A percentile compares a stretch with the other conserved stretches of the same genome.
phyloP scores from a whole-genome alignment of 2,329 filamentous ascomycete genomes.

The Lanzia echinophila region DNA sequence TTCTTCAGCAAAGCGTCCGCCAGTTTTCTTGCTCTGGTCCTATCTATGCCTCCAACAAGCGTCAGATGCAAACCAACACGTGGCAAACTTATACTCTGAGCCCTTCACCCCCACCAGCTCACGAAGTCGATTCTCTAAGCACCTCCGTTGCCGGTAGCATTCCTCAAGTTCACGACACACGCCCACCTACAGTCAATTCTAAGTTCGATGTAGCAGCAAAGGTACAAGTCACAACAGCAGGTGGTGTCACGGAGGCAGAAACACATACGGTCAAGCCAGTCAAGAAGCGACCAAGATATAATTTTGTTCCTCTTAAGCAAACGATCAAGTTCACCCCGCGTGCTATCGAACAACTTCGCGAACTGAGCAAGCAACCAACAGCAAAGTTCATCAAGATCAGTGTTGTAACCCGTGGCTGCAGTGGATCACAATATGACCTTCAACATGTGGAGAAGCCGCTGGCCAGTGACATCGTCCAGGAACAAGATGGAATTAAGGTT shows the following conservation, averaged over 20 bases:
- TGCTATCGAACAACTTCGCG: slow-evolving; percentile 72
- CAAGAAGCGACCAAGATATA: slow-evolving; percentile 49
- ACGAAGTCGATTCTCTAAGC: slow-evolving; percentile 51
- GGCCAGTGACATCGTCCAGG: slow-evolving; percentile 82
- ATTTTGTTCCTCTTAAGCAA: slow-evolving; percentile 77
- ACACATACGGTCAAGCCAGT: slow-evolving; percentile 58
- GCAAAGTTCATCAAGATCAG: slow-evolving; percentile 92
- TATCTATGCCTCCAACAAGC: slow-evolving; percentile 43
- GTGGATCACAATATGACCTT: slow-evolving; percentile 84
- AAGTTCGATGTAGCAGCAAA: slow-evolving; percentile 24
- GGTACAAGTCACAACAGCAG: slow-evolving; percentile 30
- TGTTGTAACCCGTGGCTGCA: slow-evolving; percentile 90
- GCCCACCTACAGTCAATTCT: slow-evolving; percentile 36
- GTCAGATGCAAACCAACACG: slow-evolving; percentile 59
- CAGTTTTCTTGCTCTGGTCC: slow-evolving; percentile 41
- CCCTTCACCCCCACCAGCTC: slow-evolving; percentile 40
- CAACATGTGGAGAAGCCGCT: slow-evolving; percentile 92
- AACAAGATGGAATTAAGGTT: slow-evolving; percentile 93
- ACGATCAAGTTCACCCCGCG: slow-evolving; percentile 78
- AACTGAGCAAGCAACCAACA: slow-evolving; percentile 74
- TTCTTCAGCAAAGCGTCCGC: slow-evolving; percentile 34
- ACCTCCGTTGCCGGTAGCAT: slow-evolving; percentile 50
- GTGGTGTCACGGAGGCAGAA: slow-evolving; percentile 53
- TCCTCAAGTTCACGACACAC: slow-evolving; percentile 38
- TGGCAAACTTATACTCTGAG: slow-evolving; percentile 52